phyloP scores from a whole-genome alignment of 2,329 filamentous ascomycete species.

The Trichophyton simii region DNA sequence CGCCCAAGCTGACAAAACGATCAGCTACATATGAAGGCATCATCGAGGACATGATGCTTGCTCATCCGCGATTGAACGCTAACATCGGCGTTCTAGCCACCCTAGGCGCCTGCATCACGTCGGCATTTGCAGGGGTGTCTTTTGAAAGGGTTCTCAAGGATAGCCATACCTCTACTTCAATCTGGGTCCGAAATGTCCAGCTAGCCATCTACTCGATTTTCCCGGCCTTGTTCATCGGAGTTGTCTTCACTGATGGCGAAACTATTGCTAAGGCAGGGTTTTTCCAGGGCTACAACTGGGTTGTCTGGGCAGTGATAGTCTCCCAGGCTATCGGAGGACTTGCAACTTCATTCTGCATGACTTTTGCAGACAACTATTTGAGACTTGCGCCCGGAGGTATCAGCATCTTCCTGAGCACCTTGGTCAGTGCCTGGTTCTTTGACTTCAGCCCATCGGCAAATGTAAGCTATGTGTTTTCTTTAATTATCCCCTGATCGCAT shows the following conservation, averaged over 20 bases:
- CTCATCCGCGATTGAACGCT: slow-evolving; percentile 55
- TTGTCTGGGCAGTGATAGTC: slow-evolving; percentile 75
- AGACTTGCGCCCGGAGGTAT: slow-evolving; percentile 91
- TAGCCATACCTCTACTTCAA: slow-evolving; percentile 57
- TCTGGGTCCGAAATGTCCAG: slow-evolving; percentile 94
- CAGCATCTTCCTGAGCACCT: slow-evolving; percentile 74
- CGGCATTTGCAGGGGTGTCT: slow-evolving; percentile 63
- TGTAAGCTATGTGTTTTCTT: slow-evolving; percentile 41
- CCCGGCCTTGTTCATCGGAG: slow-evolving; percentile 72
- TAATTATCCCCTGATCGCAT: slow-evolving; percentile 1
- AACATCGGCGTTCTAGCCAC: slow-evolving; percentile 69
- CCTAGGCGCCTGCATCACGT: slow-evolving; percentile 62
- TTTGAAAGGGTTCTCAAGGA: slow-evolving; percentile 79
- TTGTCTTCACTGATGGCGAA: slow-evolving; percentile 74
- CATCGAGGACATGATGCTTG: slow-evolving; percentile 45
- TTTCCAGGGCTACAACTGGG: slow-evolving; percentile 86
- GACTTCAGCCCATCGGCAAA: slow-evolving; percentile 59
- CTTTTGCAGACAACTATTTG: slow-evolving; percentile 75
- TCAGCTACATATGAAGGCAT: slow-evolving; percentile 90
- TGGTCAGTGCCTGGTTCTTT: slow-evolving; percentile 79
- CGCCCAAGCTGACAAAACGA: slow-evolving; percentile 46
- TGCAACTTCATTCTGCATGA: slow-evolving; percentile 68
- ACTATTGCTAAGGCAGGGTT: slow-evolving; percentile 76
- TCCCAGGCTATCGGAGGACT: slow-evolving; percentile 77
- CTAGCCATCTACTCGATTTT: slow-evolving; percentile 89